A percentile compares a stretch with the other conserved stretches of the same genome.
These are phyloP conservation scores for Rhodomyrtus psidioides DNA, from an alignment of 441 rosid species.

Conservation along the genomic window DNA sequence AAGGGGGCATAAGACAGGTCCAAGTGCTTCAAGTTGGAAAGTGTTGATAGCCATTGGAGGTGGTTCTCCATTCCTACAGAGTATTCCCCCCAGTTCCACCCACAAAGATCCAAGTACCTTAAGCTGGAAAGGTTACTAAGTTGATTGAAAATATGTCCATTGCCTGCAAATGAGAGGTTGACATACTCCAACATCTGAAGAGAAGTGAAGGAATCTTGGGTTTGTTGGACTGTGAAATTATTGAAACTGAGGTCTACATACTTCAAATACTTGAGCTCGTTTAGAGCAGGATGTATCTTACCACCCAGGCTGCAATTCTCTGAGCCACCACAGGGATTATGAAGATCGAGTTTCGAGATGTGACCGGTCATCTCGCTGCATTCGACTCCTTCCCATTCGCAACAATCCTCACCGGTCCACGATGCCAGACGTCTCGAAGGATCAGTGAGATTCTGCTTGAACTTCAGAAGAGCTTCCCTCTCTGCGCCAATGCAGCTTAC, in stretches of 20 bases:
- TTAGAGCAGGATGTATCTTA: not conserved
- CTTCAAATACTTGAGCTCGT: not conserved
- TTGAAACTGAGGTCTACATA: not conserved
- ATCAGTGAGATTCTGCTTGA: not conserved
- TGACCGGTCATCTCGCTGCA: not conserved
- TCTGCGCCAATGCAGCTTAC: no score
- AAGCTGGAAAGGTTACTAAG: not conserved
- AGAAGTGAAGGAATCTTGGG: not conserved
- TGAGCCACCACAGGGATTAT: accelerated
- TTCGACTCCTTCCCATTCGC: not conserved
- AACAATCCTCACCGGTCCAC: not conserved
- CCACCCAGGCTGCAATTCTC: not conserved
- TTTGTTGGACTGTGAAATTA: accelerated
- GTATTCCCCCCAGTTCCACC: accelerated
- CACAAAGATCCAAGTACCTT: not conserved
- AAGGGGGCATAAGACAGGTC: not conserved
- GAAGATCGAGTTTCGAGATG: not conserved
- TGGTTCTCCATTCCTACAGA: not conserved
- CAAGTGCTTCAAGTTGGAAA: not conserved
- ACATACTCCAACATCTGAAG: not conserved
- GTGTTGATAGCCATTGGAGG: not conserved
- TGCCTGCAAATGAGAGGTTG: not conserved
- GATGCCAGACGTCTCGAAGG: not conserved
- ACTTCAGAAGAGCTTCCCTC: not conserved
- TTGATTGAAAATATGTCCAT: not conserved